Evolutionary conservation across 2,329 filamentous ascomycete species (phyloP), one percentile per base, ranked within the genome.

Genomic region (Epichloe typhina): DNA sequence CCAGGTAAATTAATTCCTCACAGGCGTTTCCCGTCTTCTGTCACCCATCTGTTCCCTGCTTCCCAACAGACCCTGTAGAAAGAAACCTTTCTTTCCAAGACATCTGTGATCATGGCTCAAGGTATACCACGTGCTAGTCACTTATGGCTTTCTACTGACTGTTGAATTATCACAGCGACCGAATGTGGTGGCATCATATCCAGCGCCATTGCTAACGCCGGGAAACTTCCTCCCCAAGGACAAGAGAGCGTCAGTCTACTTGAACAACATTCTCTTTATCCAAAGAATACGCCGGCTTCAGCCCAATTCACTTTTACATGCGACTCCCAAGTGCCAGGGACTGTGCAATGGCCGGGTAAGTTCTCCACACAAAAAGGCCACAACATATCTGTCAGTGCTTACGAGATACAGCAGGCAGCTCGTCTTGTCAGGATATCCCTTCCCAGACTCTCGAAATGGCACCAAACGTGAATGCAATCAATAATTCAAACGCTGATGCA

Each of bases 291-390:
- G 37, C 81, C 86, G 4, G 79, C 84, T 5, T 88, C 89, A 51
- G 85, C 86, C 0, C 88, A 96, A 59, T 98, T 98, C 65, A 98
- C 93, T 9, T 98, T 98, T 63, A 95, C 88, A 12, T 96, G 89
- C 67, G 87, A 94, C 61, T 91, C 90, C 1, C 88, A 93, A 63
- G 88, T 89, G 38, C 83, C 87, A 1, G 88, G 84, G 53, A 82
- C 84, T 51, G 79, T 88, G 64, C 81, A 83, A 48, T 88, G 86
- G 82, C 86, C 86, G 42, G 80, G 83, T 61, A 67, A 69, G 54
- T 58, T 35, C 15, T 12, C 26, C 26, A 4, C 19, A 17, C 17
- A 35, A 15, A 19, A 13, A 45, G 11, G 15, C 36, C 21, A 31
- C 6, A 44, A 4, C 31, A 13, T n/a, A 8, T 38, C 36, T 11